Conservation (phyloP, 1,284 basidiomycete genomes). For the Apiotrichum sp. region DNA sequence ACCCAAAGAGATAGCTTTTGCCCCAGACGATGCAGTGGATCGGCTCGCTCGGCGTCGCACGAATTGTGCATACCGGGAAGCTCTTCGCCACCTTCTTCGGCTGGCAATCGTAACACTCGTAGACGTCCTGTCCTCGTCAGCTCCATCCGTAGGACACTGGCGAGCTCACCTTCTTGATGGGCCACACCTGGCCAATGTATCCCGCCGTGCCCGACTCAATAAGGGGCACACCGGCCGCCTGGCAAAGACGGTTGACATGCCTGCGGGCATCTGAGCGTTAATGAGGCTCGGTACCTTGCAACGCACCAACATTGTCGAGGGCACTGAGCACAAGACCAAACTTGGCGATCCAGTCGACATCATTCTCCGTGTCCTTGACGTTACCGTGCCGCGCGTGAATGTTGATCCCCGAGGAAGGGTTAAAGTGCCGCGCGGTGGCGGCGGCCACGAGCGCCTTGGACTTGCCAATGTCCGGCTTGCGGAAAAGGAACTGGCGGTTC, state of each 20-base stretch:
- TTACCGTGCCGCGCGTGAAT: conserved; percentile 90
- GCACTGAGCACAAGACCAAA: conserved; percentile 96
- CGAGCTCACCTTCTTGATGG: conserved; percentile 50
- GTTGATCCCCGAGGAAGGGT: conserved; percentile 63
- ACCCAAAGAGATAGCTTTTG: conserved; percentile 96
- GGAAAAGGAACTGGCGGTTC: conserved; percentile 96
- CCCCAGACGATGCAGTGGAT: conserved; percentile 99
- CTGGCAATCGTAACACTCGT: conserved; percentile 89
- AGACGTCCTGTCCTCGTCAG: conserved; percentile 56
- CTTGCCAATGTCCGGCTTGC: conserved; percentile 95
- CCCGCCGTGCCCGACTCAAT: conserved; percentile 97
- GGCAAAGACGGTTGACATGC: conserved; percentile 96
- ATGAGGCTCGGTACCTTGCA: not conserved
- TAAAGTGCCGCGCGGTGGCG: conserved; percentile 81
- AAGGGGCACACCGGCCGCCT: conserved; percentile 81
- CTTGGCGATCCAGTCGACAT: conserved; percentile 77
- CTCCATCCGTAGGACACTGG: not conserved
- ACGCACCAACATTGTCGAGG: conserved; percentile 83
- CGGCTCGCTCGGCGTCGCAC: conserved; percentile 92
- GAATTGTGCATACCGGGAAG: conserved; percentile 97
- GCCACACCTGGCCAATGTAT: conserved; percentile 69
- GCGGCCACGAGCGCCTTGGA: conserved; percentile 92
- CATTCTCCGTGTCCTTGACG: conserved; percentile 90
- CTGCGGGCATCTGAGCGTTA: conserved; percentile 63
- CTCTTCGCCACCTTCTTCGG: conserved; percentile 86